These are phyloP conservation scores for Pseudevernia furfuracea DNA, from an alignment of 495 filamentous ascomycete species.

Conservation along the genomic window DNA sequence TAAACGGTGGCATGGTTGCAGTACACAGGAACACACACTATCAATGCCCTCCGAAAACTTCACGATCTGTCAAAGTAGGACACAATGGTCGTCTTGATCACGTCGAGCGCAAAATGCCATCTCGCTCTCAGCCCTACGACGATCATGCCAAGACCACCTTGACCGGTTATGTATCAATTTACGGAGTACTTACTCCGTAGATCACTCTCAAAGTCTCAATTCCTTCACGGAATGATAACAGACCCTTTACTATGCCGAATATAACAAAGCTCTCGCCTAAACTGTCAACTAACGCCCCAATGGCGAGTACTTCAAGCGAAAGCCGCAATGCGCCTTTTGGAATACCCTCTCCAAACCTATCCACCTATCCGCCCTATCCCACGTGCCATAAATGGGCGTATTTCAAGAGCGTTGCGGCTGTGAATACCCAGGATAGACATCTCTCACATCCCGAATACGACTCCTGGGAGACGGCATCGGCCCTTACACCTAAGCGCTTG, in stretches of 20 bases:
- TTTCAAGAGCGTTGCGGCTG: not conserved
- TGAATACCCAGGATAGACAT: not conserved
- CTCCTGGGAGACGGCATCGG: not conserved
- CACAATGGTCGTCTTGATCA: not conserved
- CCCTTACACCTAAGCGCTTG: not conserved
- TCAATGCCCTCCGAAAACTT: too few relatives aligned
- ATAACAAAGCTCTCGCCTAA: not conserved
- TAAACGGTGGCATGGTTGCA: constrained; percentile 58
- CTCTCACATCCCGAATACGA: not conserved
- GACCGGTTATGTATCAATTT: too few relatives aligned
- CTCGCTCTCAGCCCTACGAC: constrained; percentile 4
- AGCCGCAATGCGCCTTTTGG: not conserved
- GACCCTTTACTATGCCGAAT: not conserved
- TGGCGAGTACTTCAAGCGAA: not conserved
- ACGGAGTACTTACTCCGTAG: too few relatives aligned
- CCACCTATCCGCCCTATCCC: not conserved
- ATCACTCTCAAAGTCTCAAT: not conserved
- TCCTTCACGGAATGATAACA: not conserved
- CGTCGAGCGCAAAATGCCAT: not conserved
- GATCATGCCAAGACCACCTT: not conserved
- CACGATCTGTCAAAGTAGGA: too few relatives aligned
- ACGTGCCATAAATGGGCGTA: not conserved
- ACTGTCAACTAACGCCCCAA: not conserved
- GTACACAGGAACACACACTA: not conserved
- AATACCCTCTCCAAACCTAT: not conserved